Evolutionary conservation across 2,329 filamentous ascomycete genomes (phyloP).

Genomic region (Clonostachys solani): DNA sequence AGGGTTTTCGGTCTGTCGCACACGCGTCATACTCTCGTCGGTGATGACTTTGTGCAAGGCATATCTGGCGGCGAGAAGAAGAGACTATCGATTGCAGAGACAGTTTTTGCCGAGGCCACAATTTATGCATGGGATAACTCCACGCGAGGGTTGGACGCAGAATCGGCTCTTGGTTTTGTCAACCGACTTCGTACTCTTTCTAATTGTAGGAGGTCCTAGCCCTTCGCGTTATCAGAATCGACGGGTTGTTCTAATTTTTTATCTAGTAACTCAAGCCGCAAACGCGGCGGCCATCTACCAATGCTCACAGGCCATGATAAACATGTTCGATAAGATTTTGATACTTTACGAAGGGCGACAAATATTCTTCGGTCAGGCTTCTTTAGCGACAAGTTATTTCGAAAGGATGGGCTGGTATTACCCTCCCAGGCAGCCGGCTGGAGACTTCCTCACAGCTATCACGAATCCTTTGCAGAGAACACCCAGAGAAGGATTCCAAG

Average conservation of each 20-base stretch:
- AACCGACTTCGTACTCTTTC: constrained; percentile 48
- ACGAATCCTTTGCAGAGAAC: constrained; percentile 62
- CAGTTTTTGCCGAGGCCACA: constrained; percentile 39
- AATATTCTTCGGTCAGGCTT: constrained; percentile 56
- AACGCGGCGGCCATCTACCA: constrained; percentile 54
- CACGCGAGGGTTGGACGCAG: constrained; percentile 56
- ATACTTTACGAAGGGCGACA: constrained; percentile 63
- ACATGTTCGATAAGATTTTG: constrained; percentile 61
- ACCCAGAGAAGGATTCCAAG: constrained; percentile 53
- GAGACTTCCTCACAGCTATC: constrained; percentile 67
- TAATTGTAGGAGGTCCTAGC: constrained; percentile 12
- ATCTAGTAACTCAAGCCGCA: too few relatives aligned
- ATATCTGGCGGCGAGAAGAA: constrained; percentile 57
- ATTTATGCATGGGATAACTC: constrained; percentile 67
- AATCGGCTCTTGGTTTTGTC: constrained; percentile 58
- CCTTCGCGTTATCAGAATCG: too few relatives aligned
- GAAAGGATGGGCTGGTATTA: constrained; percentile 21
- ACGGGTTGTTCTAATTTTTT: too few relatives aligned
- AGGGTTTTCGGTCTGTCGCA: constrained; percentile 62
- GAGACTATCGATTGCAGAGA: constrained; percentile 65
- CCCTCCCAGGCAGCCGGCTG: constrained; percentile 51
- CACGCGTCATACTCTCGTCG: constrained; percentile 55
- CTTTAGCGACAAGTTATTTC: constrained; percentile 55
- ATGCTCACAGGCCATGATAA: constrained; percentile 46
- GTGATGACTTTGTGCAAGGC: constrained; percentile 51